Conservation (phyloP, 352 stramenopile genomes). For the Phytophthora fragariae region DNA sequence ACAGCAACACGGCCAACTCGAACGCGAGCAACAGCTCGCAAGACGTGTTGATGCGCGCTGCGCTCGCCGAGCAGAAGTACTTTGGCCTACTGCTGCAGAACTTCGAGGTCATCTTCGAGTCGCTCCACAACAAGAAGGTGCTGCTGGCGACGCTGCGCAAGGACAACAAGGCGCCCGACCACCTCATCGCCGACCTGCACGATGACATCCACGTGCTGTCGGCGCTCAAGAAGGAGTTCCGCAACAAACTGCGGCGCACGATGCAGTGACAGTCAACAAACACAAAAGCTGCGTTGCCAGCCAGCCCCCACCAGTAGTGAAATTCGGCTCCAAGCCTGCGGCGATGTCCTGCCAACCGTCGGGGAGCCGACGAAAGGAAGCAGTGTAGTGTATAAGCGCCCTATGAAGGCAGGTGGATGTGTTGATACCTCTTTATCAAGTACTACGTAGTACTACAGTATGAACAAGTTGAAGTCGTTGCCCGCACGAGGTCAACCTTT, state of each 20-base stretch:
- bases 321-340: constrained; percentile 2
- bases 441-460: too few relatives aligned
- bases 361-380: not conserved
- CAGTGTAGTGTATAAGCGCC: constrained; percentile 20
- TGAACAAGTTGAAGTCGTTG: too few relatives aligned
- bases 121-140: constrained; percentile 87
- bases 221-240: constrained; percentile 81
- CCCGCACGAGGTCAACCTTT: not conserved
- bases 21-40: constrained; percentile 54
- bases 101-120: constrained; percentile 87
- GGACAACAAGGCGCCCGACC: constrained; percentile 69
- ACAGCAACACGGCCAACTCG: constrained; percentile 60
- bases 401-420: not conserved
- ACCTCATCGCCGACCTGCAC: constrained; percentile 78
- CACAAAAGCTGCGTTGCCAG: not conserved
- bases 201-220: constrained; percentile 86
- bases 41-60: constrained; percentile 58
- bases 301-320: not conserved
- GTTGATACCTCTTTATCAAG: constrained; percentile 19
- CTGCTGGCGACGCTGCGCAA: constrained; percentile 75
- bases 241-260: constrained; percentile 73
- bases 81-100: constrained; percentile 85
- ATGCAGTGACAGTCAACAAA: constrained; percentile 45
- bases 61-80: constrained; percentile 83
- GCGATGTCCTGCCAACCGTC: not conserved